Conservation (phyloP, 129 eudicot genomes). For the Chrysanthemum lavandulifolium region DNA sequence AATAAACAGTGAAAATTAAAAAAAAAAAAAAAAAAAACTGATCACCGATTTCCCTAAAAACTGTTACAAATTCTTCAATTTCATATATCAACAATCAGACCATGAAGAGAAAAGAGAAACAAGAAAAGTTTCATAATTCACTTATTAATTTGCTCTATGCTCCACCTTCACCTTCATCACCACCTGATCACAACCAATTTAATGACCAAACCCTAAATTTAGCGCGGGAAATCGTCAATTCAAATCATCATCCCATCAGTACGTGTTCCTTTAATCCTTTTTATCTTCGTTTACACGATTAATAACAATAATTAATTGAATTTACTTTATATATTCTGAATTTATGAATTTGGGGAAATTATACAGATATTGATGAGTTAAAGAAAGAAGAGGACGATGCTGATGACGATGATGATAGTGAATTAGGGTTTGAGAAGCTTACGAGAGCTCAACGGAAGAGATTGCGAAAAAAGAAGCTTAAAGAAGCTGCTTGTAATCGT, state of each 20-base stretch:
- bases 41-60: too few species aligned
- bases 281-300: background rate
- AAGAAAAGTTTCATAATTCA: conserved; percentile 53
- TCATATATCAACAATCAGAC: background rate
- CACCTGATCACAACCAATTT: conserved; percentile 21
- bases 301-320: background rate
- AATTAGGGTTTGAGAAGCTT: conserved; percentile 39
- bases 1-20: too few species aligned
- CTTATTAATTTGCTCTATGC: conserved; percentile 65
- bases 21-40: too few species aligned
- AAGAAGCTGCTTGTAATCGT: conserved; percentile 46
- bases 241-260: conserved; percentile 34
- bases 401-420: conserved; percentile 29
- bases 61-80: too few species aligned
- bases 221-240: conserved; percentile 28
- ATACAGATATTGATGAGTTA: conserved; percentile 29
- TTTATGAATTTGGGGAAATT: background rate
- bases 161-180: conserved; percentile 38
- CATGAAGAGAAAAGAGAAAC: conserved; percentile 44
- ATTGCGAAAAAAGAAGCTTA: conserved; percentile 67
- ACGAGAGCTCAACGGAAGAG: conserved; percentile 78
- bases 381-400: conserved; percentile 29
- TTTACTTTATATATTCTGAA: background rate
- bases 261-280: background rate
- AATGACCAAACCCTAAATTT: conserved; percentile 18